These are phyloP conservation scores for Medicago truncatula DNA, from an alignment of 306 rosid species.

Conservation along the genomic window MtrunA17r5.0-ANR NC_053048.1:38456501-38457000, in stretches of 20 bases:
- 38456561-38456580: constrained; percentile 47
- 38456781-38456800: constrained; percentile 68
- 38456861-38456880: not conserved
- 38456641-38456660: constrained; percentile 38
- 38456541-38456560: constrained; percentile 52
- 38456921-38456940: too few relatives aligned
- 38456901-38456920: too few relatives aligned
- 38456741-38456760: constrained; percentile 57
- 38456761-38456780: constrained; percentile 65
- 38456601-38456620: constrained; percentile 54
- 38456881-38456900: too few relatives aligned
- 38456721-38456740: constrained; percentile 63
- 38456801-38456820: constrained; percentile 65
- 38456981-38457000: not conserved
- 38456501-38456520: constrained; percentile 57
- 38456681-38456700: constrained; percentile 55
- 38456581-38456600: constrained; percentile 50
- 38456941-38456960: not conserved
- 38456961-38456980: not conserved
- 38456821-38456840: constrained; percentile 11
- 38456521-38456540: constrained; percentile 63
- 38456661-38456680: constrained; percentile 57
- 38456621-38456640: constrained; percentile 57
- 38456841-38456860: not conserved
- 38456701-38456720: constrained; percentile 53